Evolutionary conservation across 164 flowering plant species (phyloP).

Genomic region (Tetracentron sinense): DNA sequence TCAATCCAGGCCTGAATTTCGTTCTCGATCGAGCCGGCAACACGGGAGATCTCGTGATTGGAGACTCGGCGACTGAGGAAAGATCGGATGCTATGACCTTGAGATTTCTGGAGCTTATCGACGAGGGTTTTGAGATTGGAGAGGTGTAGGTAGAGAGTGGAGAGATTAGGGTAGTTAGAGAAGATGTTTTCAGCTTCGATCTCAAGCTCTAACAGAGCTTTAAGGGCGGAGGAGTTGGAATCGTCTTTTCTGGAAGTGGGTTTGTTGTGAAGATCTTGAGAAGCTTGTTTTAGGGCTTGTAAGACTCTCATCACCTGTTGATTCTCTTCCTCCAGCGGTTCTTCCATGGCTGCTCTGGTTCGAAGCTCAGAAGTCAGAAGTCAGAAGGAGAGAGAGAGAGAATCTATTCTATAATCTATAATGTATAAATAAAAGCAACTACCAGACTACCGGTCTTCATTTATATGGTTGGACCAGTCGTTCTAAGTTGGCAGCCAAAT

Average conservation of each 20-base stretch:
- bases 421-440: background rate
- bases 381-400: background rate
- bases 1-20: conserved; percentile 91
- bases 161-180: conserved; percentile 64
- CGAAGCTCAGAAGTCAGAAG: background rate
- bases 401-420: no score
- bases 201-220: conserved; percentile 62
- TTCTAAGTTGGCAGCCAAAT: no score
- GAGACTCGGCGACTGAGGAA: conserved; percentile 53
- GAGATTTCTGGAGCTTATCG: conserved; percentile 21
- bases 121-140: conserved; percentile 39
- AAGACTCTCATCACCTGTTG: conserved; percentile 47
- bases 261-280: conserved; percentile 48
- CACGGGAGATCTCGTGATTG: conserved; percentile 56
- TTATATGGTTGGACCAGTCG: no score
- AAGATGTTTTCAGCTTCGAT: conserved; percentile 38
- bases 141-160: conserved; percentile 44
- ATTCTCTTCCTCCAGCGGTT: conserved; percentile 20
- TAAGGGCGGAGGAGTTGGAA: conserved; percentile 40
- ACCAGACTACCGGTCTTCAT: background rate
- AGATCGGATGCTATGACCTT: conserved; percentile 32
- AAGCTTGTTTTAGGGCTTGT: conserved; percentile 71
- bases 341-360: conserved; percentile 24
- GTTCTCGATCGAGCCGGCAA: conserved; percentile 61
- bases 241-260: conserved; percentile 27